phyloP scores from a whole-genome alignment of 371 early-diverging fungal species.

The Circinella umbellata region DNA sequence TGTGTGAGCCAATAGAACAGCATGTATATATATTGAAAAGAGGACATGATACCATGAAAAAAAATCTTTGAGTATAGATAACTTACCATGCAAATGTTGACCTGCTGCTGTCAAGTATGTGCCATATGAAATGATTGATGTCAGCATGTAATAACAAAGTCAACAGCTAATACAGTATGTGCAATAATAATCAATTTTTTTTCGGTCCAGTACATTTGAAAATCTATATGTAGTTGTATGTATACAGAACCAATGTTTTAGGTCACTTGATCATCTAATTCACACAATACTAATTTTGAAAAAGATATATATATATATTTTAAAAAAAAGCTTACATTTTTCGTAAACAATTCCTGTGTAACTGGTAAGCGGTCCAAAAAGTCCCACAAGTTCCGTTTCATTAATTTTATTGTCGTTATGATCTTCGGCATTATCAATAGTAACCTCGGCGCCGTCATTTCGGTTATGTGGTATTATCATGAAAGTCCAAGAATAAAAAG shows the following conservation, averaged over 20 bases:
- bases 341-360: constrained; percentile 38
- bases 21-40: too few species aligned
- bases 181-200: constrained; percentile 30
- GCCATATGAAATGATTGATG: constrained; percentile 9
- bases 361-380: constrained; percentile 40
- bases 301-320: too few species aligned
- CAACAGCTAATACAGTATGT: constrained; percentile 28
- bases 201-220: constrained; percentile 26
- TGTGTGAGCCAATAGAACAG: too few species aligned
- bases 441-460: not conserved
- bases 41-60: too few species aligned
- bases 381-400: constrained; percentile 17
- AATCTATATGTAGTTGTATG: constrained; percentile 15
- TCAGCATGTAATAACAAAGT: constrained; percentile 31
- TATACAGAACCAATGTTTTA: too few species aligned
- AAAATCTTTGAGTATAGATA: too few species aligned
- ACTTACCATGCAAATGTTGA: constrained; percentile 37
- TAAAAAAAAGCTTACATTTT: constrained; percentile 34
- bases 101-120: constrained; percentile 30
- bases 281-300: not conserved
- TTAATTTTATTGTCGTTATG: not conserved
- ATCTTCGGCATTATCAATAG: not conserved
- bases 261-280: too few species aligned
- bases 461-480: not conserved
- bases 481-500: constrained; percentile 12